Evolutionary conservation across 371 early-diverging fungal species (phyloP).

Genomic region (Rhizopus arrhizus): DNA sequence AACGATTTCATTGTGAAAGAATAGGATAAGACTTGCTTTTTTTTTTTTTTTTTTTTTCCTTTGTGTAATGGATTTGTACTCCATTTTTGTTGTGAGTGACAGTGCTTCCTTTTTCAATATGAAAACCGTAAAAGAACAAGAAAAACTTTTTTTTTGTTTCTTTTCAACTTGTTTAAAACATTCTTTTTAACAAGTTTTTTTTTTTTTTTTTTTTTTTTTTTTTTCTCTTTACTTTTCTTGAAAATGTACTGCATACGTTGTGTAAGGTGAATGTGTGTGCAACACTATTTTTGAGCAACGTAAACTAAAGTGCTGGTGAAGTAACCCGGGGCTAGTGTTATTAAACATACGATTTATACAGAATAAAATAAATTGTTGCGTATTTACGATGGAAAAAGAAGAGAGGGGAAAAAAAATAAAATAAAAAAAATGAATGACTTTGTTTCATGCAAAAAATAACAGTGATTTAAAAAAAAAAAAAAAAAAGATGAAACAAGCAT

Average conservation of each 20-base stretch:
- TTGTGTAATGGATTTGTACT: not conserved
- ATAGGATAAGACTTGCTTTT: too few relatives aligned
- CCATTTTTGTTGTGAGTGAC: not conserved
- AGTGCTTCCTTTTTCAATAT: not conserved
- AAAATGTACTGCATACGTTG: not conserved
- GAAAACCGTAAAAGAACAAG: not conserved
- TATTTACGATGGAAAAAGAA: not conserved
- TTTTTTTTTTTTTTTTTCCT: too few relatives aligned
- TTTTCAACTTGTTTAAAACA: too few relatives aligned
- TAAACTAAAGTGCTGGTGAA: not conserved
- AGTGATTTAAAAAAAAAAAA: not conserved
- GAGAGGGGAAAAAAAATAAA: not conserved
- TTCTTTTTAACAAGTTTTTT: not conserved
- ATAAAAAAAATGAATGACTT: not conserved
- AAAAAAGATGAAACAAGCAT: slow-evolving; percentile 3
- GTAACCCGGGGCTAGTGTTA: not conserved
- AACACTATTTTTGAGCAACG: not conserved
- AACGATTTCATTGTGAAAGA: too few relatives aligned
- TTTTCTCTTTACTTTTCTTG: too few relatives aligned
- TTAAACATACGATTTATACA: not conserved
- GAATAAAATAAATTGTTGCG: too few relatives aligned
- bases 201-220: too few relatives aligned
- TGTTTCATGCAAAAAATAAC: not conserved
- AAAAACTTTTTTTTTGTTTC: too few relatives aligned
- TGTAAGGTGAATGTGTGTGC: not conserved